Evolutionary conservation across 306 rosid species (phyloP), one percentile per base, ranked within the genome.

Genomic region (Ormosia semicastrata): DNA sequence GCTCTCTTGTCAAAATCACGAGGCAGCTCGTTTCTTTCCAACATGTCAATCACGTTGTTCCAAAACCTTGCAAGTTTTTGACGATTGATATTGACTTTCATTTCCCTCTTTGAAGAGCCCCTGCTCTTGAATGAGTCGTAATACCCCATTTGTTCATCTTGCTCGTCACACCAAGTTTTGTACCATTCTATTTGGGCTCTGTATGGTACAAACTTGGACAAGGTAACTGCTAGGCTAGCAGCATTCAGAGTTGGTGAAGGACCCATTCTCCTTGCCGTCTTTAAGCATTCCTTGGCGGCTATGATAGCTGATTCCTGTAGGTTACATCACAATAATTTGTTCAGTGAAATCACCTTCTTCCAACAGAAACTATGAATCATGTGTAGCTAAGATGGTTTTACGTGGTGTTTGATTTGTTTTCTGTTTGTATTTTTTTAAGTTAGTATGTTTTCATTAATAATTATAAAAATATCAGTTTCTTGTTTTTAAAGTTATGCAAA

Each of bases 171-270:
- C 36, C 41, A 34, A 11, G 40, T 73, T 74, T 87, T 95, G 79
- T 89, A 93, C 99, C 96, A 95, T 80, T 95, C 98, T 60, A 95
- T 85, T 78, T 95, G 79, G 24, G 97, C 96, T 50, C 99, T 88
- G 62, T 66, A 89, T 13, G 99, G 99, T 0, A 29, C 77, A 24
- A 87, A 58, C 83, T 86, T 88, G 30, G 99, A 81, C 17, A 95
- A 82, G 41, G 67, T 71, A 24, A 95, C 7, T 11, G 99, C 93
- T 24, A 91, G 87, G 53, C 76, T 81, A 3, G 99, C 98, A 4
- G 74, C 54, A 17, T 83, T 93, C 29, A 89, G 80, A 80, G 46
- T 80, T 7, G 97, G 98, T 34, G 84, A 84, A 34, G 66, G 95
- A 18, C 97, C 97, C 62, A 73, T 82, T 82, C 90, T 75, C 74